Evolutionary conservation across 2,329 filamentous ascomycete genomes (phyloP), one percentile per base, ranked within the genome.

Genomic region (Fusarium austroafricanum): DNA sequence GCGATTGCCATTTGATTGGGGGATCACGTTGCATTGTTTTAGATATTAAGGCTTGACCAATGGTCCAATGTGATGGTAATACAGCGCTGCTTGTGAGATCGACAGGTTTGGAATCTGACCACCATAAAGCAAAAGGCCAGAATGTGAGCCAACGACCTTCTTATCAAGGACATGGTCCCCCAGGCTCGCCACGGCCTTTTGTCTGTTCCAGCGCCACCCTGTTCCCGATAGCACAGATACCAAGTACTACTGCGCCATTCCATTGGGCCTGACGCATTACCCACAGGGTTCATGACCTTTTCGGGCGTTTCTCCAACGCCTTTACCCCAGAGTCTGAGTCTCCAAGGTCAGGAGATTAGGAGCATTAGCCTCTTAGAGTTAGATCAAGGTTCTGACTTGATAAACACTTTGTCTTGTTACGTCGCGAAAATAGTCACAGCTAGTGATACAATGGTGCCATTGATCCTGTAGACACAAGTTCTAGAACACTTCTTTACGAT

Each of bases 241-340:
- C 44, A 14, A 35, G 2, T 26, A 18, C 18, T 26, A 7, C 42
- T 37, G 35, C n/a, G 3, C 2, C 17, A 12, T 38, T 29, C 9
- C 21, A 56, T 44, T 56, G 60, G 57, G 15, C 10, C 21, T 23
- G n/a, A 40, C 14, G 5, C 9, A 23, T 18, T 9, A 15, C 6
- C 10, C 8, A 20, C 40, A 38, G 35, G 46, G 4, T 1, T 6
- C 10, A 17, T 23, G 21, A 6, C 21, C 21, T 23, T 23, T 23
- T 23, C 21, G 4, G 21, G 21, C 21, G 21, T 33, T 51, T 54
- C 40, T 47, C 29, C 29, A 26, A 54, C 40, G 21, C 42, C 28
- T 26, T 46, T 55, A 62, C 59, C 59, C 59, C 59, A 56, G 59
- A 62, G 47, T 51, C 35, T 44, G 59, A 62, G 47, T 51, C 35